phyloP scores from a whole-genome alignment of 1,284 basidiomycete genomes.

The Heterobasidion annosum region DNA sequence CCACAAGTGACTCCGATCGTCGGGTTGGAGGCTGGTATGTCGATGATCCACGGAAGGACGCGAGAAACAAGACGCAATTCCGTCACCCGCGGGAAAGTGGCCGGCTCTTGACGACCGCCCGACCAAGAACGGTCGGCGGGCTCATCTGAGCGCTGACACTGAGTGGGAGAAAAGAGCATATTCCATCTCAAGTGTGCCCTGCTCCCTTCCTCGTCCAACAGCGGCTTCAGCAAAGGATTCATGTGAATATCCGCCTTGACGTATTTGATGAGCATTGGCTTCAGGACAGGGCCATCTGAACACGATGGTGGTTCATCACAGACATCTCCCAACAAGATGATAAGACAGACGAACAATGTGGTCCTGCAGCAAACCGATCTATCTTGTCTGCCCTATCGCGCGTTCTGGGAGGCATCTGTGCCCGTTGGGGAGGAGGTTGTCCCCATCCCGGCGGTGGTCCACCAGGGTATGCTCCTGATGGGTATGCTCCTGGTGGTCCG shows the following conservation, averaged over 20 bases:
- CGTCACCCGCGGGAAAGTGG: constrained; percentile 60
- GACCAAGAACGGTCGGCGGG: constrained; percentile 54
- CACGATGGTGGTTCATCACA: not conserved
- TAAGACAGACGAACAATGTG: constrained; percentile 10
- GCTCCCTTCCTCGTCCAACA: constrained; percentile 28
- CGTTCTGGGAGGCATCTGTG: constrained; percentile 9
- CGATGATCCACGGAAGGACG: constrained; percentile 51
- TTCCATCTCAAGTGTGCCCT: constrained; percentile 58
- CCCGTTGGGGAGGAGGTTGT: constrained; percentile 6
- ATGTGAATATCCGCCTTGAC: constrained; percentile 38
- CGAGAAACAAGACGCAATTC: constrained; percentile 42
- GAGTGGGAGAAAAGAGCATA: constrained; percentile 57
- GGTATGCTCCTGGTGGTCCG: not conserved
- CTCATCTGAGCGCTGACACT: constrained; percentile 55
- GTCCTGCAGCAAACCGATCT: constrained; percentile 9
- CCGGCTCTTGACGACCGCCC: constrained; percentile 58
- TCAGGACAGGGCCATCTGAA: constrained; percentile 62
- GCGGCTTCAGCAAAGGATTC: constrained; percentile 53
- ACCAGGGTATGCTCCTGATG: not conserved
- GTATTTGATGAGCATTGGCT: constrained; percentile 44
- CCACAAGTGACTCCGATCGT: constrained; percentile 61
- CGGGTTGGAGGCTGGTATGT: constrained; percentile 38
- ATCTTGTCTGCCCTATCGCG: constrained; percentile 10
- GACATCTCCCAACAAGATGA: not conserved
- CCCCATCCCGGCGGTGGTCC: not conserved